Conservation (phyloP, 495 filamentous ascomycete genomes). For the Penicillium chermesinum region DNA sequence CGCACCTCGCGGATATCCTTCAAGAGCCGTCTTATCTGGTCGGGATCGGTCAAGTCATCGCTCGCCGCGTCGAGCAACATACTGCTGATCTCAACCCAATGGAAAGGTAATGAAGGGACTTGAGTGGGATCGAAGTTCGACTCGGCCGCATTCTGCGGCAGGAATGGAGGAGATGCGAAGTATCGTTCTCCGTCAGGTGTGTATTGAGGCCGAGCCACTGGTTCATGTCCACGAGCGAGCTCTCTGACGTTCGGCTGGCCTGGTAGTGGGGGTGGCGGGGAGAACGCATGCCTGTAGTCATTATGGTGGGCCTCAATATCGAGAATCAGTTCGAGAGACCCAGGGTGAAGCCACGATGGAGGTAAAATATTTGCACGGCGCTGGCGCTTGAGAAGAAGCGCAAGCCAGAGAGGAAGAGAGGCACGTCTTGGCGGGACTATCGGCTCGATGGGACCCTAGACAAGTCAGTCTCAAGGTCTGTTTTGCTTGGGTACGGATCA, state of each 20-base stretch:
- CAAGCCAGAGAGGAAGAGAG: constrained; percentile 87
- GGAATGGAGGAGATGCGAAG: constrained; percentile 36
- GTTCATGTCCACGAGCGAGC: constrained; percentile 17
- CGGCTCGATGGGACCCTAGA: constrained; percentile 68
- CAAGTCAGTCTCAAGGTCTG: constrained; percentile 10
- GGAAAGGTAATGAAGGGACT: constrained; percentile 71
- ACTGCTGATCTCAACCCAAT: constrained; percentile 87
- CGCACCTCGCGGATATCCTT: constrained; percentile 83
- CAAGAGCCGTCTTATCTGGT: constrained; percentile 67
- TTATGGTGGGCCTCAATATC: constrained; percentile 66
- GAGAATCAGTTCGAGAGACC: constrained; percentile 68
- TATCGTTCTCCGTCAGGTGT: constrained; percentile 41
- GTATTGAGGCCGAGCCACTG: constrained; percentile 31
- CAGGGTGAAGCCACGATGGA: constrained; percentile 77
- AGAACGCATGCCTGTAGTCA: constrained; percentile 60
- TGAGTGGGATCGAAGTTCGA: constrained; percentile 19
- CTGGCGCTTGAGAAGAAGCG: constrained; percentile 94
- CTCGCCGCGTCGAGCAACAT: constrained; percentile 76
- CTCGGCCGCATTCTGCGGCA: constrained; percentile 40
- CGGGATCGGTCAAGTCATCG: constrained; percentile 77
- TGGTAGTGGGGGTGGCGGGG: constrained; percentile 62
- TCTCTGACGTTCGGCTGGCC: constrained; percentile 33
- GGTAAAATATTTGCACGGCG: constrained; percentile 89
- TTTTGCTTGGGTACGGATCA: not conserved
- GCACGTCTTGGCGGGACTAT: constrained; percentile 78